Evolutionary conservation across 768 basidiomycete species (phyloP).

Genomic region (Imleria badia): DNA sequence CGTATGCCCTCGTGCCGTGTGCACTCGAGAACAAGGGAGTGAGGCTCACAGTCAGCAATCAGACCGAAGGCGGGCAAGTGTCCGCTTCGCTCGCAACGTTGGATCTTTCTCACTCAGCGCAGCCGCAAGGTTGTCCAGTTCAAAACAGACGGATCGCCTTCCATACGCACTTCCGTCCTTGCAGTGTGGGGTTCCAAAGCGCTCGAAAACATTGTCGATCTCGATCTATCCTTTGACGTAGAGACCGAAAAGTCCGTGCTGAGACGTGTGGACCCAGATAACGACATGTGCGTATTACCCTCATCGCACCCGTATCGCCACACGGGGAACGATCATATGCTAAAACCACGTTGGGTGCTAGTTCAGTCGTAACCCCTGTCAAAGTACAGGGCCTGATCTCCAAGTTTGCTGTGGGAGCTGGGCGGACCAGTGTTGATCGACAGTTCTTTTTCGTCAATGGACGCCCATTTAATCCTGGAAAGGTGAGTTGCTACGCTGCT

Average conservation of each 20-base stretch:
- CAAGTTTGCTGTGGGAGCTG: constrained; percentile 72
- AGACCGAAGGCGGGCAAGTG: constrained; percentile 66
- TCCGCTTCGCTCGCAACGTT: neutral
- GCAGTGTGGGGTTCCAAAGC: constrained; percentile 86
- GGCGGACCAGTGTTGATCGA: constrained; percentile 75
- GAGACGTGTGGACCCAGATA: constrained; percentile 20
- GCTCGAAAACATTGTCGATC: constrained; percentile 69
- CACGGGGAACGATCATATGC: neutral
- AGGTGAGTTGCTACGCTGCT: constrained; percentile 43
- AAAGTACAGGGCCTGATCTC: constrained; percentile 79
- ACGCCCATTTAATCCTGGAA: constrained; percentile 77
- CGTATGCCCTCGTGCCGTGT: constrained; percentile 89
- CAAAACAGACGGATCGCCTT: constrained; percentile 66
- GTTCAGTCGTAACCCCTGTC: constrained; percentile 39
- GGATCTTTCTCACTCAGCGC: constrained; percentile 2
- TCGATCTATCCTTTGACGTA: constrained; percentile 70
- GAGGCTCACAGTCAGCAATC: constrained; percentile 72
- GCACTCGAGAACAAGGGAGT: constrained; percentile 56
- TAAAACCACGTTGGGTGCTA: constrained; percentile 7
- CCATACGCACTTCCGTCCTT: constrained; percentile 60
- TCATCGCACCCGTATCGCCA: neutral
- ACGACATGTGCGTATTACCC: constrained; percentile 21
- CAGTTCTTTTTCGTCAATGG: constrained; percentile 95
- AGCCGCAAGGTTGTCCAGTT: constrained; percentile 70
- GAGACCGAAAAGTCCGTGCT: constrained; percentile 51